Percentiles rank a stretch among this genome's conserved stretches.
Evolutionary conservation across 805 yeast genomes (phyloP).

Genomic region (Debaryomyces tyrocola): DNA sequence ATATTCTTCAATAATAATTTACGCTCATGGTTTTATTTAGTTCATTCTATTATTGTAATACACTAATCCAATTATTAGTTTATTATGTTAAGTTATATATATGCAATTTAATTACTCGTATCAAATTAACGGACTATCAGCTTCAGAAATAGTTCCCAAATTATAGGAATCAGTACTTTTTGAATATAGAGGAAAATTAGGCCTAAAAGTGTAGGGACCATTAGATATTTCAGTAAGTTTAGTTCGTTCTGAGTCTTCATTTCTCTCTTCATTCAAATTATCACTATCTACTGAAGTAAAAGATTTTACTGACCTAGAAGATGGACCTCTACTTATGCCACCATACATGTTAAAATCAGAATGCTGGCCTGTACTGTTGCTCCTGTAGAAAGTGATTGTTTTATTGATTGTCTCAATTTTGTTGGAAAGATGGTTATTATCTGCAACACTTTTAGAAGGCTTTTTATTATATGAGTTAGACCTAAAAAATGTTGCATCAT

Average conservation of each 20-base stretch:
- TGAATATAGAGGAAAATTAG: background rate
- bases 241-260: background rate
- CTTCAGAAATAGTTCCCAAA: slow-evolving; percentile 24
- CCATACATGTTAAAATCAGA: slow-evolving; percentile 13
- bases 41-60: background rate
- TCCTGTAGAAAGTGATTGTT: slow-evolving; percentile 43
- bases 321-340: slow-evolving; percentile 29
- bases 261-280: background rate
- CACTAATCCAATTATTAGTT: too few relatives aligned
- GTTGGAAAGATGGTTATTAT: slow-evolving; percentile 23
- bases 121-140: slow-evolving; percentile 11
- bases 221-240: background rate
- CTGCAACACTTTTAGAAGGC: slow-evolving; percentile 29
- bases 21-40: background rate
- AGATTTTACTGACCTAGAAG: slow-evolving; percentile 28
- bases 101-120: background rate
- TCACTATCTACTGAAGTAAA: slow-evolving; percentile 14
- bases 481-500: slow-evolving; percentile 18
- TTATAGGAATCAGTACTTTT: slow-evolving; percentile 12
- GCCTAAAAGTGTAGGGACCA: slow-evolving; percentile 2
- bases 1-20: background rate
- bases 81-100: background rate
- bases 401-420: slow-evolving; percentile 37
- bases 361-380: slow-evolving; percentile 18
- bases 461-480: slow-evolving; percentile 41